These are phyloP conservation scores for Anthracocystis panici-leucophaei DNA, from an alignment of 1,284 basidiomycete genomes.

Conservation along the genomic window DNA sequence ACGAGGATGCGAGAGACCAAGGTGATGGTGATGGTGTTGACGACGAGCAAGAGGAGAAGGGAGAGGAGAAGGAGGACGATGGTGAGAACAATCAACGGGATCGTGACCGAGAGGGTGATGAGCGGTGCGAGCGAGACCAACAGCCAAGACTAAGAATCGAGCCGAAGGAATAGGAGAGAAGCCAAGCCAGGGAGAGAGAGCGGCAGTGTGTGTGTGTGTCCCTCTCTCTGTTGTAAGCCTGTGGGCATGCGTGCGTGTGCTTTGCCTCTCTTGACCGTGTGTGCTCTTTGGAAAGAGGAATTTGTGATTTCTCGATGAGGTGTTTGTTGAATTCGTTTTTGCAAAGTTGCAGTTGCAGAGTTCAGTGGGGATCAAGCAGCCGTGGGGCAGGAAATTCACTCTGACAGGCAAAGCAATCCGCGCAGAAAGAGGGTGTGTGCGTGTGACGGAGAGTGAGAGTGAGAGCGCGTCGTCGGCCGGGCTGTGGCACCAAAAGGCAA, in stretches of 20 bases:
- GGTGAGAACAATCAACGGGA: neutral
- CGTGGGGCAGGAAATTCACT: neutral
- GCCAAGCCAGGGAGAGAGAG: neutral
- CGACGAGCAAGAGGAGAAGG: neutral
- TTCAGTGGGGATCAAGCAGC: neutral
- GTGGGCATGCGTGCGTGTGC: neutral
- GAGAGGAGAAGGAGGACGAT: neutral
- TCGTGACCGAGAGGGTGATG: slow-evolving; percentile 6
- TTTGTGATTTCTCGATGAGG: no score
- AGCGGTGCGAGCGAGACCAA: slow-evolving; percentile 5
- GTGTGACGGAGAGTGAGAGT: neutral
- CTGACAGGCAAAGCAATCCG: neutral
- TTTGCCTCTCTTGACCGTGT: neutral
- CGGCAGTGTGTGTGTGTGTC: neutral
- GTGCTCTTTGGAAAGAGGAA: neutral
- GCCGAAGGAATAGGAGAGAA: neutral
- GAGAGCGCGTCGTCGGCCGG: slow-evolving; percentile 1
- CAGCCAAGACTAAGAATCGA: neutral
- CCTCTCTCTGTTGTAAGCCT: no score
- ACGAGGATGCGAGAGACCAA: neutral
- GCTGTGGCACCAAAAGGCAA: neutral
- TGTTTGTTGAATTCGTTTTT: no score
- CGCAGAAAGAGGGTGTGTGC: neutral
- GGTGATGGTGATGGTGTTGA: neutral
- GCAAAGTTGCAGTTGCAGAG: no score